Evolutionary conservation across 257 asterid genomes (phyloP).

Genomic region (Rehmannia glutinosa): DNA sequence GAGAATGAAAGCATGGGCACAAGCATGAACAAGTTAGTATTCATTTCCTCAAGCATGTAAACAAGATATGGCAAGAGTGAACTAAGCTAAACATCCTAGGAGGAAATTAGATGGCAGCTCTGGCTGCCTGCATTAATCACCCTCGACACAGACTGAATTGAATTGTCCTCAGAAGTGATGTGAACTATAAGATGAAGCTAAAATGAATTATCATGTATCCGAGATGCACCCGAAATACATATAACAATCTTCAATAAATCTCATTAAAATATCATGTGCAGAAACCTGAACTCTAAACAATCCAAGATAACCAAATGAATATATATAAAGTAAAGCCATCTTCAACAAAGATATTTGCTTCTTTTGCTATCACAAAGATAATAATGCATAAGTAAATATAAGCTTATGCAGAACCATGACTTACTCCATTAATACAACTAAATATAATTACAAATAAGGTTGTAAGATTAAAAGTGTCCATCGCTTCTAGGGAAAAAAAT

Average conservation of each 20-base stretch:
- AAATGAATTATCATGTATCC: too few species aligned
- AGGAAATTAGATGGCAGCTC: too few species aligned
- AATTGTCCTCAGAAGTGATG: not conserved
- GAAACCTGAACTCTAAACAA: not conserved
- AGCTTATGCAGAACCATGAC: not conserved
- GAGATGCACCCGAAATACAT: too few species aligned
- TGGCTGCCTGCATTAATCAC: not conserved
- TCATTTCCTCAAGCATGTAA: constrained; percentile 10
- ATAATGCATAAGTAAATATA: not conserved
- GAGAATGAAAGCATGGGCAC: constrained; percentile 13
- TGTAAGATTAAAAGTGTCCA: not conserved
- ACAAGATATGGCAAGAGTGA: not conserved
- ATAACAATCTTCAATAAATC: not conserved
- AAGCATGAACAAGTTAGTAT: constrained; percentile 11
- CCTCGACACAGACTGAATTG: not conserved
- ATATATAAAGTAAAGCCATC: not conserved
- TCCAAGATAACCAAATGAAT: not conserved
- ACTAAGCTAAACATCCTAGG: constrained; percentile 8
- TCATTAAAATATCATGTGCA: not conserved
- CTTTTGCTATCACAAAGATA: not conserved
- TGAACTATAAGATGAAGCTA: not conserved
- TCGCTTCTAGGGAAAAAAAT: not conserved
- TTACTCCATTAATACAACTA: constrained; percentile 7
- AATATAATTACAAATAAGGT: not conserved
- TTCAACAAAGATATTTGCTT: not conserved